A percentile compares a stretch with the other conserved stretches of the same genome.
These are phyloP conservation scores for Irpex sp. DNA, from an alignment of 1,284 basidiomycete genomes.

Conservation along the genomic window DNA sequence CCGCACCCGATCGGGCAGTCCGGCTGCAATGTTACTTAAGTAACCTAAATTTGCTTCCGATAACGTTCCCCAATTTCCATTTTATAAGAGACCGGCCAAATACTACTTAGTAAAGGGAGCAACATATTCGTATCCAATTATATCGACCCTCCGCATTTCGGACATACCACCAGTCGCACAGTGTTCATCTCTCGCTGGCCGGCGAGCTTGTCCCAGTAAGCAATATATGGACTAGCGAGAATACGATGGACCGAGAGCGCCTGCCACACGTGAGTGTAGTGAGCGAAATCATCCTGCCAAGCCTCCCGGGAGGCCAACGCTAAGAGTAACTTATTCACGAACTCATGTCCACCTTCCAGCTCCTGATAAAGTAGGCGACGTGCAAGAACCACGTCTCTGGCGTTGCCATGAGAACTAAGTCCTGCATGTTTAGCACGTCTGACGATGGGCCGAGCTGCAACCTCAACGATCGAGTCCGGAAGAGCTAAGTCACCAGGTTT, in stretches of 20 bases:
- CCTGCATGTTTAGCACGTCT: conserved; percentile 12
- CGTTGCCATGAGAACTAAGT: conserved; percentile 23
- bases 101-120: not conserved
- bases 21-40: not conserved
- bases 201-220: conserved; percentile 4
- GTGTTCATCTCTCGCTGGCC: not conserved
- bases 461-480: conserved; percentile 11
- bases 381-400: conserved; percentile 24
- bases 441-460: conserved; percentile 23
- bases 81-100: not conserved
- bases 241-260: not conserved
- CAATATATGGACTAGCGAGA: not conserved
- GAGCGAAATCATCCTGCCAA: not conserved
- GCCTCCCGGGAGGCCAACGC: not conserved
- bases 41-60: not conserved
- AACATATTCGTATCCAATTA: not conserved
- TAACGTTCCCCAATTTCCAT: not conserved
- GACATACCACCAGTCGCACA: not conserved
- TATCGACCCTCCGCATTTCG: not conserved
- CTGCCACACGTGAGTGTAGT: conserved; percentile 3
- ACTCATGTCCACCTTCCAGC: conserved; percentile 3
- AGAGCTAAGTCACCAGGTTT: not conserved
- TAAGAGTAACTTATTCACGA: not conserved
- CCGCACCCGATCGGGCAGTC: not conserved
- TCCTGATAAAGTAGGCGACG: conserved; percentile 24